phyloP scores from a whole-genome alignment of 2,329 filamentous ascomycete genomes.

The Escovopsis sp. region DNA sequence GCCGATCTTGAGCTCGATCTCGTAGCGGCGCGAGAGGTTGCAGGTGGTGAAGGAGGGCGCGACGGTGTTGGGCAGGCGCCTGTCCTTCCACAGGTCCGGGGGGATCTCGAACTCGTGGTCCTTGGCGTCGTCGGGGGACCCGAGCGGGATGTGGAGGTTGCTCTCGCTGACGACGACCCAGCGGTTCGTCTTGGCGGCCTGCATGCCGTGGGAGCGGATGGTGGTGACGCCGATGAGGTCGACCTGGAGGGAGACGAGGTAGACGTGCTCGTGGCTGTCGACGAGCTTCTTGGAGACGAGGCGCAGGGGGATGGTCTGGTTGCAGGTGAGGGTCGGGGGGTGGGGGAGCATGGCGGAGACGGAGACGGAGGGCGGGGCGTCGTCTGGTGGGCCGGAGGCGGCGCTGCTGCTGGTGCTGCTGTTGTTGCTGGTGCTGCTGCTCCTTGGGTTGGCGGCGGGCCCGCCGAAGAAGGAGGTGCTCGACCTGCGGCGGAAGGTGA shows the following conservation, averaged over 20 bases:
- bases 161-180: constrained; percentile 63
- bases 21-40: constrained; percentile 70
- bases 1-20: constrained; percentile 69
- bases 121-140: constrained; percentile 35
- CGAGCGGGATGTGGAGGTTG: constrained; percentile 57
- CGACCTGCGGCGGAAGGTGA: constrained; percentile 29
- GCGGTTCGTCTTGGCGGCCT: constrained; percentile 52
- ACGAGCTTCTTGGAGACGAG: constrained; percentile 66
- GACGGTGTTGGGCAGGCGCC: constrained; percentile 68
- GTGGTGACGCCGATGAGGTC: constrained; percentile 67
- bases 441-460: constrained; percentile 25
- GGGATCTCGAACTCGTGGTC: constrained; percentile 59
- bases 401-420: background rate
- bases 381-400: constrained; percentile 19
- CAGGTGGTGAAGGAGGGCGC: constrained; percentile 80
- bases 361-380: constrained; percentile 53
- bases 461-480: no score
- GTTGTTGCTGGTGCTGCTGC: constrained; percentile 12
- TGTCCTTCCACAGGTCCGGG: constrained; percentile 54
- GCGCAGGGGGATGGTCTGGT: constrained; percentile 67
- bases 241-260: constrained; percentile 66
- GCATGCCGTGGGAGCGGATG: constrained; percentile 63
- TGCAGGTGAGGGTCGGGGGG: constrained; percentile 79
- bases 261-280: constrained; percentile 53
- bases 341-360: constrained; percentile 67